phyloP scores from a whole-genome alignment of 805 yeast genomes.

The Candida ortonii region DNA sequence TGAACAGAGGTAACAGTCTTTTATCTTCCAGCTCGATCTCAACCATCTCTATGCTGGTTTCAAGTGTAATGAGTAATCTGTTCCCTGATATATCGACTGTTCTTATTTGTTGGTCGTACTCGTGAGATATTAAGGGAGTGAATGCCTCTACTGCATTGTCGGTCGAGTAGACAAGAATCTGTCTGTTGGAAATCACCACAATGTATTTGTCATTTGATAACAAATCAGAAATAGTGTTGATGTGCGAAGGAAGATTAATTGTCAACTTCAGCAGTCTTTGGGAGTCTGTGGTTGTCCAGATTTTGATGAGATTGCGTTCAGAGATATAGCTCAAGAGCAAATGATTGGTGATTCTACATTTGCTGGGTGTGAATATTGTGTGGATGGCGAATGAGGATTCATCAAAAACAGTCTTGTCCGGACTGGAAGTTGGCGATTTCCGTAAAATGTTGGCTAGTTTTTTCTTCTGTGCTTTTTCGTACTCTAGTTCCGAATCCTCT shows the following conservation, averaged over 20 bases:
- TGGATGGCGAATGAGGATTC: conserved; percentile 7
- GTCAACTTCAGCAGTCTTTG: conserved; percentile 10
- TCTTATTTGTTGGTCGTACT: conserved; percentile 14
- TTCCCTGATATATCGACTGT: conserved; percentile 19
- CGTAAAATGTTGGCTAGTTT: conserved; percentile 9
- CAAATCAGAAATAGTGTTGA: conserved; percentile 16
- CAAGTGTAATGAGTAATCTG: conserved; percentile 18
- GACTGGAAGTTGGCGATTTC: conserved; percentile 3
- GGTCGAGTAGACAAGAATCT: conserved; percentile 13
- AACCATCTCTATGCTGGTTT: conserved; percentile 18
- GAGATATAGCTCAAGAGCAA: conserved; percentile 19
- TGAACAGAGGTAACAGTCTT: conserved; percentile 13
- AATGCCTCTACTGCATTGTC: conserved; percentile 1
- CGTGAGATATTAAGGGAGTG: conserved; percentile 12
- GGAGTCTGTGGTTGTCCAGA: conserved; percentile 19
- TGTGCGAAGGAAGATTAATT: conserved; percentile 11
- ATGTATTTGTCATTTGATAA: conserved; percentile 14
- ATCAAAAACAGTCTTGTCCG: neutral
- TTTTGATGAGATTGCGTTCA: conserved; percentile 19
- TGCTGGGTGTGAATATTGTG: conserved; percentile 19
- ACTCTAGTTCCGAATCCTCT: conserved; percentile 2
- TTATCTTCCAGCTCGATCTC: conserved; percentile 14
- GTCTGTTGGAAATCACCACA: conserved; percentile 14
- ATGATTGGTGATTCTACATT: conserved; percentile 10
- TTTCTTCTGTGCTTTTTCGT: conserved; percentile 10